Evolutionary conservation across 345 rosid genomes (phyloP), one percentile per base, ranked within the genome.

Genomic region (Brassica nigra): DNA sequence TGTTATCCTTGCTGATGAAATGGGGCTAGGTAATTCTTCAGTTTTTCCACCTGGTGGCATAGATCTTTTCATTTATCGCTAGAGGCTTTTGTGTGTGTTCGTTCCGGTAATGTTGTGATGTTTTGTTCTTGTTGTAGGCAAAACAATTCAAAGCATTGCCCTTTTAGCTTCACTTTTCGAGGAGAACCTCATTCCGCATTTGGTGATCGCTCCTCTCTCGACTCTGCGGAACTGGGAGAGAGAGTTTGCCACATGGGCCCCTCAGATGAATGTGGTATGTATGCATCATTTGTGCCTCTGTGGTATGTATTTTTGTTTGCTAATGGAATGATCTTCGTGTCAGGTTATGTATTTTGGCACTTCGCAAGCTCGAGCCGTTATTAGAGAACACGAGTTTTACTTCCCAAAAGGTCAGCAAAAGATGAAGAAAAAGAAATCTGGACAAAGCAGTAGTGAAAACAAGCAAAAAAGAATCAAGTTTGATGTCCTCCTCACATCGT

Each of bases 131-230:
- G 70, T 73, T 76, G 67, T 83, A 96, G 99, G 99, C 28, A 96
- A 96, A 89, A 96, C 99, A 8, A 96, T 96, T 81, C 99, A 96
- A 80, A 96, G 99, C 80, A 96, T 96, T 86, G 98, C 99, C 36
- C 93, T 92, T 83, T 85, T 96, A 76, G 99, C 98, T 72, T 93
- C 99, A 64, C 99, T 93, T 75, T 92, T 84, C 72, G 87, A 79
- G 78, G 99, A 90, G 68, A 80, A 77, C 36, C 18, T 85, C 81
- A 73, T 70, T 52, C 97, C 98, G 20, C 93, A 90, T 86, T 85
- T 96, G 87, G 99, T 96, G n/a, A 89, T 96, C 61, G 99, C 99
- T 83, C 99, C 99, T 68, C 98, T 96, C 78, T 96, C 99, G 77
- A 93, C 98, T 29, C 83, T 96, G 81, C 87, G 98, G 77, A 96